Base-by-base conservation (phyloP, 208 protist species). In the Leishmania braziliensis region DNA sequence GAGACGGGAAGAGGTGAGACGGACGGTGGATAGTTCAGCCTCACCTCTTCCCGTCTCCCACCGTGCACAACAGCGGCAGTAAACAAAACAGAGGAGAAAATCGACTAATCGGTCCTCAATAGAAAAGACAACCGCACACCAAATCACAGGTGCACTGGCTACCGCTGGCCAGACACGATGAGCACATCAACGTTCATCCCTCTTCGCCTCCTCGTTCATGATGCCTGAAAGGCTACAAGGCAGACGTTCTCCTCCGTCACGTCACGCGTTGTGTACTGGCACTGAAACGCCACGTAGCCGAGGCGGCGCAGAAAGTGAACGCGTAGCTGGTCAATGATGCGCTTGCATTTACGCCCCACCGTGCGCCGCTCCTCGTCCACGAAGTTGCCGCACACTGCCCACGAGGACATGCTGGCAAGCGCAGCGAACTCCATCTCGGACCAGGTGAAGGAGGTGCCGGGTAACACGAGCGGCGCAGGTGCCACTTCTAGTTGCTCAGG, bases 171-270 rank as follows among this genome's bases (percentile, higher is more conserved):
- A 48, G 68, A 50, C 23, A 9, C 39, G 23, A 8, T 43, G 23
- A 72, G 16, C 36, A 51, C 68, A 18, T 72, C 68, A 10, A 0
- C 43, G 36, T 9, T 29, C 20, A 33, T 6, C 43, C 68, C 16
- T 8, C 26, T 9, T 43, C 50, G 3, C 50, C 51, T 75, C 71
- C n/a, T 23, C n/a, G 29, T 10, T 56, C 71, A 60, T n/a, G 50
- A 58, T 2, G 3, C 16, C 29, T 77, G 69, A 43, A 80, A 95
- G 4, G 90, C 93, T 18, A 96, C 78, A 63, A 96, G 78, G 79
- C 91, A 94, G 48, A 95, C 82, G 79, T 95, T 95, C 73, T 96
- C 93, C 58, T 89, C 90, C 12, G 93, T 96, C 14, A 95, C 77
- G 29, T 82, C 76, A 26, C 82, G 69, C 3, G 82, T 77, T 20